Evolutionary conservation across 1,139 yeast species (phyloP), one percentile per base, ranked within the genome.

Genomic region (Hanseniaspora sp.): DNA sequence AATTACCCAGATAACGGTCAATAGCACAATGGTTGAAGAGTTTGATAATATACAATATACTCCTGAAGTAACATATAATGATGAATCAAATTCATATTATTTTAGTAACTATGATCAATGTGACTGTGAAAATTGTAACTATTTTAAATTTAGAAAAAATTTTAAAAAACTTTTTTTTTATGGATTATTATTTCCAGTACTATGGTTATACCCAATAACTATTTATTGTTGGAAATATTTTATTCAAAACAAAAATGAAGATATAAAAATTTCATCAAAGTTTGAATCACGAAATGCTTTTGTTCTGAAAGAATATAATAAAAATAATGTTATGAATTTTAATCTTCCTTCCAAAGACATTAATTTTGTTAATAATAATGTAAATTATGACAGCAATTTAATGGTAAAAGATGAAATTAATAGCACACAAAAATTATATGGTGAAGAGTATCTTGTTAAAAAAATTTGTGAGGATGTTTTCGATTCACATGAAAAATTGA

Each of bases 121-220:
- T 40, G 53, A 13, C 15, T 53, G 55, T 12, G 8, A 31, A 23
- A 9, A 12, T n/a, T 53, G 55, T 28, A 15, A 8, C 2, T 30
- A 29, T 12, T 38, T 39, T 17, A 8, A 15, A 12, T 7, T 12
- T 23, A 23, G 23, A 12, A 15, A n/a, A 11, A 33, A 38, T n/a
- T 43, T 48, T 3, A 17, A 33, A 18, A 46, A 34, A 17, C 12
- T n/a, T 8, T 53, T 46, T 15, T n/a, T 48, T 3, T 53, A 44
- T 18, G 55, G 55, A 3, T 29, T 53, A 13, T 9, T 53, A 5
- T n/a, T 47, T n/a, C 55, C 55, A 8, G 1, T 53, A 31, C 5
- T 53, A 7, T 53, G 55, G 55, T 5, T 47, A 5, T 47, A 37
- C 18, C 11, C 43, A 3, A 37, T 43, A 12, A 3, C n/a, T 5